Evolutionary conservation across 2,329 filamentous ascomycete genomes (phyloP).

Genomic region (Cylindrodendrum hubeiense): DNA sequence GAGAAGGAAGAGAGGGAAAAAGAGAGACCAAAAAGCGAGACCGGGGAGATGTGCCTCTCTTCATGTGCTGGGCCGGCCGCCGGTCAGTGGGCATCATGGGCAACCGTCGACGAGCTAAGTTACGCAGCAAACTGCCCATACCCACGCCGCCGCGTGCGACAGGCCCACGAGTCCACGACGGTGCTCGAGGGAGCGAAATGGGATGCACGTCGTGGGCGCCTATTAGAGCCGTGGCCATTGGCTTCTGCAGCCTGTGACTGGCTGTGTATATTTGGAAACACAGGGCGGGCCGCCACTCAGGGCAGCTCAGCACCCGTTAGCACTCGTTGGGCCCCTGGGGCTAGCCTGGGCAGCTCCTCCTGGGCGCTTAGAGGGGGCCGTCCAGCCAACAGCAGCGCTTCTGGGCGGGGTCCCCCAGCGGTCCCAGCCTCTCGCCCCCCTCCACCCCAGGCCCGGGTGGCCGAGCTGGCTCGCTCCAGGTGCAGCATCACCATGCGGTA

Average conservation of each 20-base stretch:
- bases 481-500: not conserved
- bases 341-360: slow-evolving; percentile 22
- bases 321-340: slow-evolving; percentile 24
- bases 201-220: slow-evolving; percentile 38
- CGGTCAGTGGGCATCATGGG: not conserved
- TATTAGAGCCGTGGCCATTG: slow-evolving; percentile 39
- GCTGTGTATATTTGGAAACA: slow-evolving; percentile 45
- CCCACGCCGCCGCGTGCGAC: too few relatives aligned
- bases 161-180: too few relatives aligned
- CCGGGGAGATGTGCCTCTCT: not conserved
- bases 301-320: slow-evolving; percentile 21
- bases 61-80: not conserved
- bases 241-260: slow-evolving; percentile 37
- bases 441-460: too few relatives aligned
- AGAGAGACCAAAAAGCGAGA: not conserved
- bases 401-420: not conserved
- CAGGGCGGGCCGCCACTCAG: slow-evolving; percentile 33
- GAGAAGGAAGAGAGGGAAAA: slow-evolving; percentile 1
- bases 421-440: not conserved
- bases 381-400: slow-evolving; percentile 37
- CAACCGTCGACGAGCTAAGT: too few relatives aligned
- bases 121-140: not conserved
- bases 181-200: slow-evolving; percentile 9
- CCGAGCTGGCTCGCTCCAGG: too few relatives aligned
- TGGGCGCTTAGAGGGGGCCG: slow-evolving; percentile 41